Evolutionary conservation across 108 stramenopile species (phyloP).

Genomic region (Seminavis robusta): DNA sequence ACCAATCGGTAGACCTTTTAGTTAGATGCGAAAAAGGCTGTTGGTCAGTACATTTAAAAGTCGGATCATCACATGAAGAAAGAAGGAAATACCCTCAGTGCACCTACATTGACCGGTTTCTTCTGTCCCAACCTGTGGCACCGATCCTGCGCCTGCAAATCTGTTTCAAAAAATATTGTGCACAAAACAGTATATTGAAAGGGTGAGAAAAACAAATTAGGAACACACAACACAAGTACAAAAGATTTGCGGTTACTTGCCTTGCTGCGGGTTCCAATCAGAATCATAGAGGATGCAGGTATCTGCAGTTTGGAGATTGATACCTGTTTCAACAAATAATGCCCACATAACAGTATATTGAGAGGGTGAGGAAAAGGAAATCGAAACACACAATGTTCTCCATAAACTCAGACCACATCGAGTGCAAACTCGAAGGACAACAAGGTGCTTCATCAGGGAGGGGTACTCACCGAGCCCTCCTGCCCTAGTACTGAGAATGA

Average conservation of each 20-base stretch:
- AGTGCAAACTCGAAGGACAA: too few species aligned
- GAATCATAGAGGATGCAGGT: constrained; percentile 91
- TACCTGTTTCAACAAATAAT: constrained; percentile 42
- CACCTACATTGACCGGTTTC: constrained; percentile 87
- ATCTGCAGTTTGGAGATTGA: constrained; percentile 94
- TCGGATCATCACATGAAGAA: not conserved
- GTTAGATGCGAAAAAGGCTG: constrained; percentile 80
- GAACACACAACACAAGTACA: not conserved
- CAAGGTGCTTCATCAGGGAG: too few species aligned
- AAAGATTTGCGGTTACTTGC: not conserved
- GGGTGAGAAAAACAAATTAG: not conserved
- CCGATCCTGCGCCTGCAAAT: constrained; percentile 96
- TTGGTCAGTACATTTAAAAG: constrained; percentile 73
- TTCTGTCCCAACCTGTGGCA: constrained; percentile 98
- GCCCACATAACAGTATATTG: not conserved
- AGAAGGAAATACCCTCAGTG: constrained; percentile 41
- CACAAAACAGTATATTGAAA: not conserved
- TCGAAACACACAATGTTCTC: not conserved
- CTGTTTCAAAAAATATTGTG: constrained; percentile 9
- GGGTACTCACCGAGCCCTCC: constrained; percentile 16
- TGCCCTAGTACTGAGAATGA: constrained; percentile 87
- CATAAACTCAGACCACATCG: constrained; percentile 60
- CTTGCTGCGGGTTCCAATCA: constrained; percentile 72
- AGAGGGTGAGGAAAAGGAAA: not conserved
- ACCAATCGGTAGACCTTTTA: constrained; percentile 96